A percentile compares a stretch with the other conserved stretches of the same genome.
Conservation (phyloP, 2,329 filamentous ascomycete genomes). For the Beauveria sp. region DNA sequence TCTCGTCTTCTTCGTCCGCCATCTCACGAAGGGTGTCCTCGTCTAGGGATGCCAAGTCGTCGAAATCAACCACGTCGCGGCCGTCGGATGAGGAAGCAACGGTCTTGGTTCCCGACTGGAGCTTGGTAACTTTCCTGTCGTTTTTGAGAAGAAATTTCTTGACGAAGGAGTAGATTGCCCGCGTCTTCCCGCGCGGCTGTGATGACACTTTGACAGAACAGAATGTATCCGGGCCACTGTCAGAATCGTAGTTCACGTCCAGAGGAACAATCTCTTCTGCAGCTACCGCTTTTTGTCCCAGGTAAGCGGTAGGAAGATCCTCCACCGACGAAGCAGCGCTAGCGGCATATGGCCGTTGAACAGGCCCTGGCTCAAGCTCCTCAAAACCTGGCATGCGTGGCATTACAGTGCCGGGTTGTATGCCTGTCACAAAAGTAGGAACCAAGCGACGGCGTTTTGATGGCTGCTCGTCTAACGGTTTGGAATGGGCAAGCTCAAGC, state of each 20-base stretch:
- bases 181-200: constrained; percentile 34
- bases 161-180: constrained; percentile 34
- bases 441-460: constrained; percentile 21
- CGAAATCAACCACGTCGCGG: constrained; percentile 37
- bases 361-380: not conserved
- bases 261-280: constrained; percentile 13
- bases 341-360: not conserved
- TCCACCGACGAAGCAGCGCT: constrained; percentile 2
- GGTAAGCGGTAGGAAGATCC: constrained; percentile 22
- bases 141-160: constrained; percentile 31
- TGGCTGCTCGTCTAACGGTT: not conserved
- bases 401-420: constrained; percentile 13
- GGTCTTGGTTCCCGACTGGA: not conserved
- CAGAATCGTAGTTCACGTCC: not conserved
- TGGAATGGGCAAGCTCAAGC: not conserved
- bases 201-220: not conserved
- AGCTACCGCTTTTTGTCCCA: constrained; percentile 27
- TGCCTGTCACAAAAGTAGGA: constrained; percentile 18
- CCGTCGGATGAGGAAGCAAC: constrained; percentile 16
- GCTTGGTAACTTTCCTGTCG: constrained; percentile 13
- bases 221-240: constrained; percentile 2
- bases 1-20: constrained; percentile 42
- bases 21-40: constrained; percentile 55
- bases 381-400: constrained; percentile 6
- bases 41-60: constrained; percentile 33